Percentiles rank a stretch among this genome's conserved stretches.
phyloP scores from a whole-genome alignment of 768 basidiomycete species.

The Tylopilus subfusipes region DNA sequence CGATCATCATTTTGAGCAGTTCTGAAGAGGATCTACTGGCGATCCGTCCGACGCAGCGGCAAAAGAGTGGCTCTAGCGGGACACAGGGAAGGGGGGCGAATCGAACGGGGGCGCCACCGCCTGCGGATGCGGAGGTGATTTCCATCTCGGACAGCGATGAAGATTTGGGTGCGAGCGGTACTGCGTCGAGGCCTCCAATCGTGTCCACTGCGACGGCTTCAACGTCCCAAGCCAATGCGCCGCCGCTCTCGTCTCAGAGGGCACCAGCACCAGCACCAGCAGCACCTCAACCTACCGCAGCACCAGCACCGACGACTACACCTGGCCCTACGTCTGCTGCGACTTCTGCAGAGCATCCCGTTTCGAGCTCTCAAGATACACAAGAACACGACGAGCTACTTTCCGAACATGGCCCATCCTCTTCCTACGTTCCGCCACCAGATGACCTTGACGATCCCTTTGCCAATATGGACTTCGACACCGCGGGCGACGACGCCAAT shows the following conservation, averaged over 20 bases:
- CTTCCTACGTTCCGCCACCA: constrained; percentile 2
- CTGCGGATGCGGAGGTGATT: constrained; percentile 25
- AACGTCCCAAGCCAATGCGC: not conserved
- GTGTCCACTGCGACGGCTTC: not conserved
- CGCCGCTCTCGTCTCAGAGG: not conserved
- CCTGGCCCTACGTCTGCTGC: not conserved
- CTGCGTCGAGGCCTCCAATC: not conserved
- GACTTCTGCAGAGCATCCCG: not conserved
- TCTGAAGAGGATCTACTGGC: constrained; percentile 14
- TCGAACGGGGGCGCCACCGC: constrained; percentile 3
- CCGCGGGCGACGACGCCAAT: not conserved
- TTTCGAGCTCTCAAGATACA: not conserved
- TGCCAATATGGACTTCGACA: constrained; percentile 10
- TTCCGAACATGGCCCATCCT: not conserved
- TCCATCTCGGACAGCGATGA: constrained; percentile 28
- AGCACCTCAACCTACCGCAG: not conserved
- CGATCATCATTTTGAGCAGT: constrained; percentile 25
- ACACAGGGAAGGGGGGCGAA: not conserved
- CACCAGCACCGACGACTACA: not conserved
- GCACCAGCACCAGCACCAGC: not conserved
- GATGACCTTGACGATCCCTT: constrained; percentile 18
- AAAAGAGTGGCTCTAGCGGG: not conserved
- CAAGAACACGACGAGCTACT: not conserved
- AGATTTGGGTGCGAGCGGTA: not conserved
- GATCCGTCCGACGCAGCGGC: not conserved